These are phyloP conservation scores for Reticulomyxa filosa DNA, from an alignment of 78 protist genomes.

Conservation along the genomic window DNA sequence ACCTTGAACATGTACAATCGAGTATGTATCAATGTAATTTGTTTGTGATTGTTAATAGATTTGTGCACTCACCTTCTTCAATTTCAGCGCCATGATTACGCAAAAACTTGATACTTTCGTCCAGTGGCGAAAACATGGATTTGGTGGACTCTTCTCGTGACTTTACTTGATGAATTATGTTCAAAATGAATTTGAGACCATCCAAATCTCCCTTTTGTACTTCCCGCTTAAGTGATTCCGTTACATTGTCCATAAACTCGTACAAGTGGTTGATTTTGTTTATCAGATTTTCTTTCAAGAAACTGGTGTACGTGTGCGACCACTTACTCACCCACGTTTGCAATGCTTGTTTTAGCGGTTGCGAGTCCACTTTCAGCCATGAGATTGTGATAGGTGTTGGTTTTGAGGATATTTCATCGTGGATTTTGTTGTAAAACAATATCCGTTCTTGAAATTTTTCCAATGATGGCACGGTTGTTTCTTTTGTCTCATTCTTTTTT, in stretches of 20 bases:
- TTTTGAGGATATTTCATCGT: background rate
- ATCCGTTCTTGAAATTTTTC: conserved; percentile 21
- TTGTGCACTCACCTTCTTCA: background rate
- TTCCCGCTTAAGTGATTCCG: background rate
- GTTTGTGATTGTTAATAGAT: background rate
- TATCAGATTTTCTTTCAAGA: conserved; percentile 9
- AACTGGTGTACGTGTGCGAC: conserved; percentile 7
- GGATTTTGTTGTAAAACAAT: background rate
- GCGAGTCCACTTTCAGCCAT: conserved; percentile 32
- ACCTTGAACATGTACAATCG: background rate
- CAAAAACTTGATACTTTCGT: conserved; percentile 19
- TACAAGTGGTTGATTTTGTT: conserved; percentile 8
- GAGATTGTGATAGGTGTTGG: background rate
- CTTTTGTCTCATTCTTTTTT: too few relatives aligned
- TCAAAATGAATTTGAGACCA: conserved; percentile 22
- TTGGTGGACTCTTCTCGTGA: conserved; percentile 6
- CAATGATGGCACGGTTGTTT: conserved; percentile 8
- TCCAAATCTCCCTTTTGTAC: conserved; percentile 7
- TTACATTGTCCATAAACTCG: background rate
- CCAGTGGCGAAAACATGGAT: conserved; percentile 13
- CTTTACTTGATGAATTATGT: conserved; percentile 11
- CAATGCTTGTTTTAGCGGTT: conserved; percentile 21
- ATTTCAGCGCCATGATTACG: background rate
- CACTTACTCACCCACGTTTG: conserved; percentile 14
- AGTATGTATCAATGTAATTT: background rate